These are phyloP conservation scores for Aspergillus luchuensis DNA, from an alignment of 2,329 filamentous ascomycete species.

Conservation along the genomic window DNA sequence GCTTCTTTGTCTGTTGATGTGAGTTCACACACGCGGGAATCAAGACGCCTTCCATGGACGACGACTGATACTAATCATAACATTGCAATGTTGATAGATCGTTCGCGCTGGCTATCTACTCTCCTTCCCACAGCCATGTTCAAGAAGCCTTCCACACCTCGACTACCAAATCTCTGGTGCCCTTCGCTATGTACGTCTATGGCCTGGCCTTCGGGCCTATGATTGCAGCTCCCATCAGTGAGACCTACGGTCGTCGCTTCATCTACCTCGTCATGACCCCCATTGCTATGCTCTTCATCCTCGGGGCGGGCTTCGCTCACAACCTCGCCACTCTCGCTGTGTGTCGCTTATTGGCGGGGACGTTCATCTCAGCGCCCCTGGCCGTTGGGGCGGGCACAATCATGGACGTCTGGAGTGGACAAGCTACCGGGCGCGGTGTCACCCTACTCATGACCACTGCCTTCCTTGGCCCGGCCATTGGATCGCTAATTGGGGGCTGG, in stretches of 20 bases:
- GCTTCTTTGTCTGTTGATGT: slow-evolving; percentile 6
- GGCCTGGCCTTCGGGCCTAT: slow-evolving; percentile 16
- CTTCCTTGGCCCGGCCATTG: slow-evolving; percentile 59
- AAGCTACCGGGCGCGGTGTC: slow-evolving; percentile 5
- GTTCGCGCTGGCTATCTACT: slow-evolving; percentile 16
- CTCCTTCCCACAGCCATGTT: slow-evolving; percentile 10
- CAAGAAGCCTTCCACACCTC: slow-evolving; percentile 9
- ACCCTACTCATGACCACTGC: slow-evolving; percentile 44
- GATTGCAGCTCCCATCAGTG: slow-evolving; percentile 13
- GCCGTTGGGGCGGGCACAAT: slow-evolving; percentile 21
- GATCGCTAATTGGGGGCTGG: slow-evolving; percentile 60
- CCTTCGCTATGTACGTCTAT: slow-evolving; percentile 16
- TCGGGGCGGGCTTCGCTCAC: slow-evolving; percentile 9
- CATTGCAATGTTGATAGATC: slow-evolving; percentile 9
- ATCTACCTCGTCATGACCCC: slow-evolving; percentile 16
- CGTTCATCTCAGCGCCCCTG: slow-evolving; percentile 11
- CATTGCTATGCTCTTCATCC: slow-evolving; percentile 9
- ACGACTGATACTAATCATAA: too few relatives aligned
- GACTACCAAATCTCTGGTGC: slow-evolving; percentile 13
- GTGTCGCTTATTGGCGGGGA: slow-evolving; percentile 16
- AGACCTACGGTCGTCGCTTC: slow-evolving; percentile 12
- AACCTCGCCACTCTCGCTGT: slow-evolving; percentile 9
- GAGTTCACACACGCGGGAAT: not conserved
- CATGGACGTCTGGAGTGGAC: slow-evolving; percentile 16
- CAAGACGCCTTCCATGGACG: too few relatives aligned